Base-by-base conservation (phyloP, 306 rosid genomes). In the Chamaecrista fasciculata region DNA sequence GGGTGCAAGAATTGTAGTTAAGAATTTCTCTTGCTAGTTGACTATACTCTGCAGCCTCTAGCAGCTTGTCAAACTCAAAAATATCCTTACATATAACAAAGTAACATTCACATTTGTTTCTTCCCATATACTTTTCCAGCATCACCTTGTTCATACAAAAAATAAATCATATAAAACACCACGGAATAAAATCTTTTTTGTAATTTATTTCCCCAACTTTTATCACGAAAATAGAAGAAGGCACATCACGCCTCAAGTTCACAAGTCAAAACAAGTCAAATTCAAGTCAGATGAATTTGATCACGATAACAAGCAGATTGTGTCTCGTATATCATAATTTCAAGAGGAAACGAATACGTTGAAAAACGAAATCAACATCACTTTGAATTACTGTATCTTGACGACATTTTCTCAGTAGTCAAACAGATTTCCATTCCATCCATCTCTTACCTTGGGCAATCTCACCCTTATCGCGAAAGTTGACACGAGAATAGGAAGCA, bases 401-500 rank as follows among this genome's bases (percentile, higher is more conserved):
- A 1, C 62, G 25, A n/a, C 51, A 39, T 28, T 31, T 56, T 70
- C n/a, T 16, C 9, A 57, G 46, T 46, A 26, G 14, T 28, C 6
- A 39, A 75, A 61, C 40, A 61, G 48, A 49, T n/a, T n/a, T n/a
- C n/a, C n/a, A n/a, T n/a, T n/a, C n/a, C n/a, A n/a, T n/a, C n/a
- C n/a, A n/a, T n/a, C n/a, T 8, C 44, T 11, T 46, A 85, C 98
- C 98, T 73, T 78, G 16, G 72, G 57, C 36, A 70, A 92, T 42
- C 79, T 58, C 72, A 63, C 69, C 80, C 53, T 74, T 82, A 71
- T 89, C 80, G 76, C 78, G 76, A 66, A 87, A 82, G 70, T 86
- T 86, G 80, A 89, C 77, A 20, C 53, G 85, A 48, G 81, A 81
- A 76, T 80, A 86, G 19, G 89, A 89, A 44, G 95, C 98, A 68